Evolutionary conservation across 257 asterid genomes (phyloP), one percentile per base, ranked within the genome.

Genomic region (Solanum appendiculatum): DNA sequence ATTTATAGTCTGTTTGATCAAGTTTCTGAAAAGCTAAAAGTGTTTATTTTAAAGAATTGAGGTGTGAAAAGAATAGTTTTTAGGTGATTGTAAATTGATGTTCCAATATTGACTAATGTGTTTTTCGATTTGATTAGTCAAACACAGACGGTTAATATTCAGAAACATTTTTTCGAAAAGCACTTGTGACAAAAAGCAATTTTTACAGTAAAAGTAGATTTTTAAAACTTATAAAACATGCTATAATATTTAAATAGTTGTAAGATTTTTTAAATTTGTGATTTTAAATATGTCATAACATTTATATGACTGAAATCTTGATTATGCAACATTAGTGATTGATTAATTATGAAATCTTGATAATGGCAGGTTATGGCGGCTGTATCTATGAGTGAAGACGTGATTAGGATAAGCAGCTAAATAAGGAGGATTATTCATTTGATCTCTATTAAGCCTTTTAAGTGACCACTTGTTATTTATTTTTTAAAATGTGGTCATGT

Each of bases 301-400:
- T 21, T 21, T 56, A 27, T 21, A 0, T 0, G 9, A 9, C 1
- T 0, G 1, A n/a, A n/a, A n/a, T n/a, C n/a, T n/a, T n/a, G n/a
- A n/a, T 70, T 70, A 72, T 72, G 25, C 80, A 72, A 72, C 14
- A 72, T 9, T 72, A 1, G 3, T 72, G 31, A 74, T 11, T 74
- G 33, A 74, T 36, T 51, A 37, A 37, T 74, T 25, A 44, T 27
- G 40, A 7, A 25, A 44, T 44, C 16, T 78, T 78, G 64, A 6
- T n/a, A 29, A 89, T 74, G 90, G 81, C 94, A 93, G 96, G 96
- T 86, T 92, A 91, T 86, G 91, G 90, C 51, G 54, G 92, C 89
- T 92, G 94, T 88, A 75, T 80, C 42, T 93, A 93, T 63, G 86
- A 80, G 5, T 80, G 68, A 80, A 48, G 68, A 21, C 66, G 8